Evolutionary conservation across 345 rosid genomes (phyloP).

Genomic region (Citrus mangshanensis): DNA sequence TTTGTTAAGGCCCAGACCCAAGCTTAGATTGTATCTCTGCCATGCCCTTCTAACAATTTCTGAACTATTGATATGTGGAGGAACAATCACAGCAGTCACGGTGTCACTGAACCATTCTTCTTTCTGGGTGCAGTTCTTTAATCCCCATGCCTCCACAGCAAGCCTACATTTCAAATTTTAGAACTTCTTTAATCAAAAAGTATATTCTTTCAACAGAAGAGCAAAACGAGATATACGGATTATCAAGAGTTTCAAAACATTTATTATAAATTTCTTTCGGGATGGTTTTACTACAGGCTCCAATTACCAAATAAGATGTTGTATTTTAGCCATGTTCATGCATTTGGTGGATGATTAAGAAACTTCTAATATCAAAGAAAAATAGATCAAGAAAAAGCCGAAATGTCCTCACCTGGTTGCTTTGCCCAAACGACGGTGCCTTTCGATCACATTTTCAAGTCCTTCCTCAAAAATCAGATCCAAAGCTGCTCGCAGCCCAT

Average conservation of each 20-base stretch:
- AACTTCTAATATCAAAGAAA: not conserved
- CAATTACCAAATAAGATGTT: not conserved
- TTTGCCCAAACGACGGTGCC: constrained; percentile 83
- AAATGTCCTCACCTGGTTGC: constrained; percentile 66
- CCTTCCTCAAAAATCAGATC: constrained; percentile 97
- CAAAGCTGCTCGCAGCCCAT: constrained; percentile 90
- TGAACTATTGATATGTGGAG: constrained; percentile 70
- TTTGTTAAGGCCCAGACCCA: constrained; percentile 98
- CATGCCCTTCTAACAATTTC: constrained; percentile 89
- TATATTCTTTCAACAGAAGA: not conserved
- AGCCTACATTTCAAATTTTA: constrained; percentile 44
- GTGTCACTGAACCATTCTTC: constrained; percentile 99
- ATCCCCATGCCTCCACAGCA: constrained; percentile 99
- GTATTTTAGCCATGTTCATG: no score
- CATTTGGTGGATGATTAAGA: not conserved
- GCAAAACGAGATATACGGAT: not conserved
- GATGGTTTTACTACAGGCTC: not conserved
- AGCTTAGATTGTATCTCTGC: constrained; percentile 90
- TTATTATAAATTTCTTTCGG: not conserved
- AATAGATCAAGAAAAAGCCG: not conserved
- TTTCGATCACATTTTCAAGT: constrained; percentile 79
- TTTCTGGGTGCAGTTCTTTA: constrained; percentile 95
- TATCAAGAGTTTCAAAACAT: not conserved
- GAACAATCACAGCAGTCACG: constrained; percentile 91
- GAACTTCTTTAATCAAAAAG: not conserved